A percentile compares a stretch with the other conserved stretches of the same genome.
phyloP scores from a whole-genome alignment of 148 eudicot genomes.

The Salicornia ramosissima region DNA sequence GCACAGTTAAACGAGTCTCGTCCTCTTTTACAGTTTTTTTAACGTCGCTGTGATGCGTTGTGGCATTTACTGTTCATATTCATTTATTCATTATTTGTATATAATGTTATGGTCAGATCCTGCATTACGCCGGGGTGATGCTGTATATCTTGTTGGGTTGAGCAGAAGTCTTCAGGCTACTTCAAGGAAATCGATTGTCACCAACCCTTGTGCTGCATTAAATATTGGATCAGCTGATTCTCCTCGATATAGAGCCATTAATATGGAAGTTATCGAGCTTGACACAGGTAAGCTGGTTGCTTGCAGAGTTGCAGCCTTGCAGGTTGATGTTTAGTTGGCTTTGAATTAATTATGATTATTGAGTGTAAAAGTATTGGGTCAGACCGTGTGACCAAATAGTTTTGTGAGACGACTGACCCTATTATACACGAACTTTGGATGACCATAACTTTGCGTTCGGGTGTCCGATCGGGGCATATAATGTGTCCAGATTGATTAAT shows the following conservation, averaged over 20 bases:
- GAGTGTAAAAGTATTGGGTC: no score
- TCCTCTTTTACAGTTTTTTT: no score
- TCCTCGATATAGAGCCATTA: slow-evolving; percentile 92
- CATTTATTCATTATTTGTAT: no score
- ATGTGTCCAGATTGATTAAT: no score
- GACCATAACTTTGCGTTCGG: no score
- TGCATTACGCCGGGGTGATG: slow-evolving; percentile 82
- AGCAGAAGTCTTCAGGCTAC: slow-evolving; percentile 93
- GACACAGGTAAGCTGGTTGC: slow-evolving; percentile 68
- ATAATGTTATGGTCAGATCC: slow-evolving; percentile 48
- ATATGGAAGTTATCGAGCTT: slow-evolving; percentile 97
- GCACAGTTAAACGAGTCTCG: neutral
- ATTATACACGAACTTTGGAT: no score
- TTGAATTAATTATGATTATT: neutral
- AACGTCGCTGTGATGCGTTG: no score
- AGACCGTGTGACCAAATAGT: no score
- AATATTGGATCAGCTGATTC: slow-evolving; percentile 86
- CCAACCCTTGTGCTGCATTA: slow-evolving; percentile 85
- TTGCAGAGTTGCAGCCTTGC: no score
- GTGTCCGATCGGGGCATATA: no score
- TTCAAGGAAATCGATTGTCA: slow-evolving; percentile 87
- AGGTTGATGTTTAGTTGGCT: neutral
- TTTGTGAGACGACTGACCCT: no score
- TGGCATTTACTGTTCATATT: no score
- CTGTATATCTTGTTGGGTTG: slow-evolving; percentile 89